These are phyloP conservation scores for Daphne laureola DNA, from an alignment of 441 rosid species.

Conservation along the genomic window DNA sequence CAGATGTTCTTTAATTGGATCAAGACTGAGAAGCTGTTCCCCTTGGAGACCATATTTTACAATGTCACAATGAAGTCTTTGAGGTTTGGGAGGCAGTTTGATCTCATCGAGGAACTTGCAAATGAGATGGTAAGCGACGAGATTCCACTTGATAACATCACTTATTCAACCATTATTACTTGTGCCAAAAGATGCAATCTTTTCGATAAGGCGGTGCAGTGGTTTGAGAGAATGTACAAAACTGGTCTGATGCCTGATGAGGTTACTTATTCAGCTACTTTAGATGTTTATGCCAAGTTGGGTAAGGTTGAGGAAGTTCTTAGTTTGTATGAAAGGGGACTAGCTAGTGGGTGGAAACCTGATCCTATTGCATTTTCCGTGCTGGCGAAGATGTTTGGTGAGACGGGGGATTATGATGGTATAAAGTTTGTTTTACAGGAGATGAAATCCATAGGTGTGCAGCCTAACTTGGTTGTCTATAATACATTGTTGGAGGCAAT, in stretches of 20 bases:
- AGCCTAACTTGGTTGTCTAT: conserved; percentile 78
- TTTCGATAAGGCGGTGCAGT: conserved; percentile 77
- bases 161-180: conserved; percentile 88
- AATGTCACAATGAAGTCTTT: conserved; percentile 80
- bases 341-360: conserved; percentile 90
- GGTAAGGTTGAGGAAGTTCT: conserved; percentile 83
- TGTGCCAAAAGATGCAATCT: conserved; percentile 72
- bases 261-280: conserved; percentile 77
- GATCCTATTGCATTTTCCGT: conserved; percentile 70
- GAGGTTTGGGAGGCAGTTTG: conserved; percentile 84
- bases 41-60: conserved; percentile 72
- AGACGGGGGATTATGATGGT: conserved; percentile 82
- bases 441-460: conserved; percentile 72
- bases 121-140: conserved; percentile 72
- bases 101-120: conserved; percentile 71
- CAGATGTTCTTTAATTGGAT: conserved; percentile 70
- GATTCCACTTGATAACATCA: conserved; percentile 80
- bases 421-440: conserved; percentile 83
- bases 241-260: conserved; percentile 96
- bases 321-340: conserved; percentile 88
- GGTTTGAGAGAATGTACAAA: conserved; percentile 91
- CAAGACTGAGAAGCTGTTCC: conserved; percentile 56
- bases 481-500: conserved; percentile 81
- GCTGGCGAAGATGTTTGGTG: conserved; percentile 87
- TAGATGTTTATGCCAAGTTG: conserved; percentile 78